Percentiles rank a stretch among this genome's conserved stretches.
Conservation (phyloP, 1,284 basidiomycete species). For the Apiotrichum mycotoxinovorans region DNA sequence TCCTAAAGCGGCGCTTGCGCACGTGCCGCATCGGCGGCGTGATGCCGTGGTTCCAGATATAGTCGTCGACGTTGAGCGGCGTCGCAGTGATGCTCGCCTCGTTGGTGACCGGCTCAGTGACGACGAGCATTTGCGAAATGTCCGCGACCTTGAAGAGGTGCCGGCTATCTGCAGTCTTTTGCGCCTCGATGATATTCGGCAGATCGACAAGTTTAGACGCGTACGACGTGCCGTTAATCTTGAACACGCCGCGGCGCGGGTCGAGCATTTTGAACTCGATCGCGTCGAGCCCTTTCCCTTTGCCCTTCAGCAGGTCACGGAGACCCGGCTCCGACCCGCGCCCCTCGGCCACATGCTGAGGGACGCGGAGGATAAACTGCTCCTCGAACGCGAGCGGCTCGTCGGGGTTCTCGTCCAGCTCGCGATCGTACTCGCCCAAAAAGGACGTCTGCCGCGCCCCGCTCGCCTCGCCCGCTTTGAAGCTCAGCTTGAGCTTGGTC, state of each 20-base stretch:
- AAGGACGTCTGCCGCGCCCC: constrained; percentile 60
- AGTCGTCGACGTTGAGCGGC: constrained; percentile 88
- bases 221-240: constrained; percentile 75
- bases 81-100: constrained; percentile 57
- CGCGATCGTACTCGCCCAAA: constrained; percentile 83
- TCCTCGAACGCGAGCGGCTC: constrained; percentile 86
- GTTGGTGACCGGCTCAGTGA: constrained; percentile 69
- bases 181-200: constrained; percentile 89
- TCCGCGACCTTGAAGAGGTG: constrained; percentile 99
- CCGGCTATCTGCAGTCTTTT: constrained; percentile 94
- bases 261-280: constrained; percentile 99
- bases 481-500: constrained; percentile 37
- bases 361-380: constrained; percentile 91
- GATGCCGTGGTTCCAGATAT: constrained; percentile 94
- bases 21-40: constrained; percentile 90
- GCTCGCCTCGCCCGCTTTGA: constrained; percentile 29
- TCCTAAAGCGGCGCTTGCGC: constrained; percentile 88
- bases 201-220: constrained; percentile 93
- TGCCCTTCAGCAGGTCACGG: constrained; percentile 71
- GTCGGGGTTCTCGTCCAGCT: constrained; percentile 93
- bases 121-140: constrained; percentile 90
- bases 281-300: constrained; percentile 71
- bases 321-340: constrained; percentile 56
- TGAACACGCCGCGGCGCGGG: constrained; percentile 85
- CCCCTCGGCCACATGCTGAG: constrained; percentile 58